A percentile compares a stretch with the other conserved stretches of the same genome.
Evolutionary conservation across 2,329 filamentous ascomycete genomes (phyloP).

Genomic region (Chrysoporthe deuterocubensis): DNA sequence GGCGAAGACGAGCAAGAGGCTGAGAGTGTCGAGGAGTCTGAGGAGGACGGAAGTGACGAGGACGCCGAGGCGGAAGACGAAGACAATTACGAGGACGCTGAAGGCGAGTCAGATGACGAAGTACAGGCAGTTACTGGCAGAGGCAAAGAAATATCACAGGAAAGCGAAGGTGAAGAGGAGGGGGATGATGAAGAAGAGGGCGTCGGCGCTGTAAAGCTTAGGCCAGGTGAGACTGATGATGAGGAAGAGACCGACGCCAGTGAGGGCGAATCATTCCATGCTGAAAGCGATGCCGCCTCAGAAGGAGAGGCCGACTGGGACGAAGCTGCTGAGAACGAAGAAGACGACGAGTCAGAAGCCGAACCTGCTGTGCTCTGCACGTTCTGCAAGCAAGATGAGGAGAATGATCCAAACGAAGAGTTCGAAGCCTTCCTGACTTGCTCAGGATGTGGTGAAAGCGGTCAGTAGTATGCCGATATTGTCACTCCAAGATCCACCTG

Average conservation of each 20-base stretch:
- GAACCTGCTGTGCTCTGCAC: conserved; percentile 60
- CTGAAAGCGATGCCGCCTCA: conserved; percentile 42
- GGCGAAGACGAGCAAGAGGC: conserved; percentile 40
- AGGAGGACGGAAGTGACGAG: conserved; percentile 30
- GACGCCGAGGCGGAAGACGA: conserved; percentile 30
- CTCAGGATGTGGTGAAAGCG: conserved; percentile 77
- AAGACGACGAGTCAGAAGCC: conserved; percentile 57
- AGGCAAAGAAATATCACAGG: conserved; percentile 28
- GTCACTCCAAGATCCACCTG: not conserved
- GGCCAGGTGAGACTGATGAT: conserved; percentile 54
- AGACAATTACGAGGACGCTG: conserved; percentile 37
- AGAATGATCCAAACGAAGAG: conserved; percentile 79
- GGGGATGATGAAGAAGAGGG: conserved; percentile 56
- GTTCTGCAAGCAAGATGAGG: conserved; percentile 83
- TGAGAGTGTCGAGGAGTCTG: conserved; percentile 30
- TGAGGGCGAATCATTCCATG: conserved; percentile 41
- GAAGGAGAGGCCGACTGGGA: conserved; percentile 58
- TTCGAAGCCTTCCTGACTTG: conserved; percentile 82
- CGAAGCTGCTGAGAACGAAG: conserved; percentile 55
- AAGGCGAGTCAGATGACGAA: conserved; percentile 37
- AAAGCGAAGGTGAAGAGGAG: conserved; percentile 33
- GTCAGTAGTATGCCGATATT: conserved; percentile 56
- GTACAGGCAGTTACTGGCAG: conserved; percentile 21
- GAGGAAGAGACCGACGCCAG: conserved; percentile 44
- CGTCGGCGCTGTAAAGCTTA: conserved; percentile 61